Base-by-base conservation (phyloP, 306 rosid genomes). In the Amphicarpaea edgeworthii region DNA sequence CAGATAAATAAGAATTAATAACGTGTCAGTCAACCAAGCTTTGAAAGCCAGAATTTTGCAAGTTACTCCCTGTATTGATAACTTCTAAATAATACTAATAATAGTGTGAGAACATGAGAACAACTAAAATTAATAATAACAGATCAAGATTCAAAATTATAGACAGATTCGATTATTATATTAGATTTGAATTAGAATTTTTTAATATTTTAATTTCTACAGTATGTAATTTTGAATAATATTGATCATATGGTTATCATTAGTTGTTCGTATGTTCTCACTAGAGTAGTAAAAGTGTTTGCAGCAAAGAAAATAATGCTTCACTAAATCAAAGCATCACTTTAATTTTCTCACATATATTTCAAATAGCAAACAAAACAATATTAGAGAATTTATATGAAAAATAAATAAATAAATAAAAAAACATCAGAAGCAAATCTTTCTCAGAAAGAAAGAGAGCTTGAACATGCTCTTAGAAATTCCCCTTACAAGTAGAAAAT, bases 1-100 rank as follows among this genome's bases (percentile, higher is more conserved):
- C 26, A 12, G 57, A n/a, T 23, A 43, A 67, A 67, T 15, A 42
- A 67, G 55, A 67, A 42, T 67, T 45, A 67, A 67, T 45, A 16
- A 28, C n/a, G 45, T 28, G 24, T n/a, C 43, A n/a, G 26, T 26
- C 60, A 68, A 30, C 24, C 59, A 68, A 68, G 10, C 45, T 46
- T 28, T 10, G 23, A 16, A 46, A 3, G 37, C 5, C 46, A 4
- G 59, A 15, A 23, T 67, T 8, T 42, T 23, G 12, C 26, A n/a
- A 30, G 12, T 21, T 3, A 21, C 54, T 66, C 72, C 72, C 34
- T 42, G 54, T 23, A 57, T 4, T 28, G 30, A 63, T 14, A 34
- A 15, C 43, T 4, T 30, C 24, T 20, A 34, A 46, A 17, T 4
- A 6, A 32, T 6, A 74, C 4, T 6, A 8, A 41, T 42, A 6